These are phyloP conservation scores for Cadophora luteo-olivacea DNA, from an alignment of 2,329 filamentous ascomycete genomes.

Conservation along the genomic window DNA sequence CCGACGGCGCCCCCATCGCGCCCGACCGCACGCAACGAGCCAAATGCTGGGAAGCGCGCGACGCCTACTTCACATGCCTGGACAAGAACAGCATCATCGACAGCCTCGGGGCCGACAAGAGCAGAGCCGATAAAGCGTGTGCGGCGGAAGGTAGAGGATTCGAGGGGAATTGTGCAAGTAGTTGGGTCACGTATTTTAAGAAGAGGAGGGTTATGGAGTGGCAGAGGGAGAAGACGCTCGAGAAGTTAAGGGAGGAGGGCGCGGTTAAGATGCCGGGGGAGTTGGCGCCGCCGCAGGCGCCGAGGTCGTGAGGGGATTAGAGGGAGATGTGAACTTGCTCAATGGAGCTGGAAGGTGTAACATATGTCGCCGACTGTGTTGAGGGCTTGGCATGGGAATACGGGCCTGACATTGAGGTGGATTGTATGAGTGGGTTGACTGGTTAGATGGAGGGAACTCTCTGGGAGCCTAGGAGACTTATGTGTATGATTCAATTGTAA, in stretches of 20 bases:
- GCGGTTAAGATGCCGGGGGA: conserved; percentile 62
- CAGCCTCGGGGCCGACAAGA: conserved; percentile 60
- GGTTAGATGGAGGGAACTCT: neutral
- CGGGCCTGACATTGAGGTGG: neutral
- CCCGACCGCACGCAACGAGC: conserved; percentile 85
- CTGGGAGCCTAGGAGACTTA: neutral
- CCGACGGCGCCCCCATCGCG: conserved; percentile 72
- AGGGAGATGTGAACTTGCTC: neutral
- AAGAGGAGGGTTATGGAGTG: conserved; percentile 92
- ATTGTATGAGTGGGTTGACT: neutral
- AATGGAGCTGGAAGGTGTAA: neutral
- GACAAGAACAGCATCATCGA: conserved; percentile 85
- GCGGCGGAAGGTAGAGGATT: conserved; percentile 68
- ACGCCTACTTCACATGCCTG: conserved; percentile 87
- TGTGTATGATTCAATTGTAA: neutral
- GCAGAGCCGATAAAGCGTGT: conserved; percentile 63
- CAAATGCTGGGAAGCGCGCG: conserved; percentile 88
- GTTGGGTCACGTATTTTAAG: conserved; percentile 99
- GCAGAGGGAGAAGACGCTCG: conserved; percentile 81
- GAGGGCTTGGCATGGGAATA: no score
- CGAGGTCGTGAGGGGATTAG: conserved; percentile 19
- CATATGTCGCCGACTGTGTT: neutral
- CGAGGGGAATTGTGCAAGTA: conserved; percentile 83
- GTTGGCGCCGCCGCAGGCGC: conserved; percentile 32
- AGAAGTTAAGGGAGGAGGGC: conserved; percentile 75